phyloP scores from a whole-genome alignment of 371 early-diverging fungal genomes.

The Haplosporangium sp. region DNA sequence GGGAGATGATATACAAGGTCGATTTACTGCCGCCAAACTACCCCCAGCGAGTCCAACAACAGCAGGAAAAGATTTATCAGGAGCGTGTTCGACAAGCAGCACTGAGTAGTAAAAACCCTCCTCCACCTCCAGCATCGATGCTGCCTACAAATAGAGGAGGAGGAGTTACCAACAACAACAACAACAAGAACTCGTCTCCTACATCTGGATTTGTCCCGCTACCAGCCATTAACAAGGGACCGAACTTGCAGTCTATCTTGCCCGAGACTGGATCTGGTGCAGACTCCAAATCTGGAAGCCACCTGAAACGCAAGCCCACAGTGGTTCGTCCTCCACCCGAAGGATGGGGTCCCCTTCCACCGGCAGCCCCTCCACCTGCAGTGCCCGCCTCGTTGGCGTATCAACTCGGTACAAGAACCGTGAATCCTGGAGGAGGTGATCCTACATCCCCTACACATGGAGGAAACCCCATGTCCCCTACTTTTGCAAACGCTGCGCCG shows the following conservation, averaged over 20 bases:
- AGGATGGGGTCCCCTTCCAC: conserved; percentile 55
- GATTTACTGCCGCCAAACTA: conserved; percentile 51
- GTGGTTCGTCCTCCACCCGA: conserved; percentile 54
- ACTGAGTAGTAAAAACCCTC: conserved; percentile 33
- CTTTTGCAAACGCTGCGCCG: conserved; percentile 12
- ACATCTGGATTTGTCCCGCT: conserved; percentile 42
- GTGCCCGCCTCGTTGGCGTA: conserved; percentile 36
- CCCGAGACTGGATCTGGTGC: conserved; percentile 37
- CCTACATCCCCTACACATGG: conserved; percentile 3
- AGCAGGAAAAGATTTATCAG: conserved; percentile 49
- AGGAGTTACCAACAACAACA: not conserved
- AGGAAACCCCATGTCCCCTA: not conserved
- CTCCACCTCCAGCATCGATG: conserved; percentile 20
- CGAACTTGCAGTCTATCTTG: conserved; percentile 38
- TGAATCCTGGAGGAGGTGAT: conserved; percentile 11
- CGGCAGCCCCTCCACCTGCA: conserved; percentile 49
- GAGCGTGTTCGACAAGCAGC: conserved; percentile 46
- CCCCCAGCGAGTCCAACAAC: conserved; percentile 47
- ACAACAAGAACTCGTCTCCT: conserved; percentile 21
- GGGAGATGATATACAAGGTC: conserved; percentile 56
- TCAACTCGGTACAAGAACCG: conserved; percentile 46
- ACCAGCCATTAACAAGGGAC: conserved; percentile 50
- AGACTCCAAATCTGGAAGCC: conserved; percentile 24
- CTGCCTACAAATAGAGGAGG: not conserved
- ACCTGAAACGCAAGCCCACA: conserved; percentile 40